phyloP scores from a whole-genome alignment of 225 moss, liverwort and hornwort genomes.

The Physcomitrium patens region DNA sequence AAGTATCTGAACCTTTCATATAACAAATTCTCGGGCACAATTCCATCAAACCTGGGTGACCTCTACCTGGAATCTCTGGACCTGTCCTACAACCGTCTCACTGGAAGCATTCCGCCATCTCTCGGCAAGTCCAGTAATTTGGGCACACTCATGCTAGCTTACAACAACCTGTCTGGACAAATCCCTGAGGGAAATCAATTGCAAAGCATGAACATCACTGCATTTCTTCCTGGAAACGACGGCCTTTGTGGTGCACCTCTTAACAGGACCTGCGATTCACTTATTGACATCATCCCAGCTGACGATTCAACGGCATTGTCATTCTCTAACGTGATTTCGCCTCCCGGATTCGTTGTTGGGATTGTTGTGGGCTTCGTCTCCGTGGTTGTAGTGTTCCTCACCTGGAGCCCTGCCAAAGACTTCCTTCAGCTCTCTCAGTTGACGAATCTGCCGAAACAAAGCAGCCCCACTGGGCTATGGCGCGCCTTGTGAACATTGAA shows the following conservation, averaged over 20 bases:
- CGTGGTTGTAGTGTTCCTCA: slow-evolving; percentile 10
- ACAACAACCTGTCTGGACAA: slow-evolving; percentile 31
- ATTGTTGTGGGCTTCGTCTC: slow-evolving; percentile 16
- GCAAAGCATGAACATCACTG: not conserved
- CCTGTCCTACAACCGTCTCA: slow-evolving; percentile 26
- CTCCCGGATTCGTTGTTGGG: slow-evolving; percentile 19
- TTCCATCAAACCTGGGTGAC: slow-evolving; percentile 29
- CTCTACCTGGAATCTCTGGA: slow-evolving; percentile 34
- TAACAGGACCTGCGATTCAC: slow-evolving; percentile 5
- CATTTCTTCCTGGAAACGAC: slow-evolving; percentile 32
- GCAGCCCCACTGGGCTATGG: slow-evolving; percentile 20
- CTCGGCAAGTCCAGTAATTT: slow-evolving; percentile 10
- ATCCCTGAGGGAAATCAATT: slow-evolving; percentile 33
- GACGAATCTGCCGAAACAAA: not conserved
- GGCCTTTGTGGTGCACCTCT: slow-evolving; percentile 36
- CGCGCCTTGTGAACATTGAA: not conserved
- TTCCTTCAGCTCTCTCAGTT: slow-evolving; percentile 20
- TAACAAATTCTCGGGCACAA: slow-evolving; percentile 51
- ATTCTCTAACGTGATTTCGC: slow-evolving; percentile 21
- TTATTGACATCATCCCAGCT: not conserved
- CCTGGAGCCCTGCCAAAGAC: slow-evolving; percentile 28
- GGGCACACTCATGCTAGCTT: slow-evolving; percentile 21
- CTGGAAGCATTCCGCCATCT: slow-evolving; percentile 27
- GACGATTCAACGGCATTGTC: not conserved
- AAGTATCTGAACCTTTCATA: slow-evolving; percentile 41